phyloP scores from a whole-genome alignment of 2,329 filamentous ascomycete species.

The Lachnellula willkommii region DNA sequence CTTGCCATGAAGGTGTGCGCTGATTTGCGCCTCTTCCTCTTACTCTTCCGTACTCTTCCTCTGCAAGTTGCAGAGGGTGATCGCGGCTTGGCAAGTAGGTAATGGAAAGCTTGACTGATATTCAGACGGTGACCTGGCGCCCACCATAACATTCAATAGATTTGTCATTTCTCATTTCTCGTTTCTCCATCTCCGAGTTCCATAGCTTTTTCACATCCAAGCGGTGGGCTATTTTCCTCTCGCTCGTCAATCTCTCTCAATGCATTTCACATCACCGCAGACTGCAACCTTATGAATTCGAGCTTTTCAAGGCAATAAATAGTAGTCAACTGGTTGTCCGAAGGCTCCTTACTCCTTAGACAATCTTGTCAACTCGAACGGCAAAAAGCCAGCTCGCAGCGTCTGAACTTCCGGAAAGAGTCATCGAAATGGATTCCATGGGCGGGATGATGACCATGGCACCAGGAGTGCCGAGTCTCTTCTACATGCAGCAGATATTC shows the following conservation, averaged over 20 bases:
- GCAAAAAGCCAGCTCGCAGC: too few relatives aligned
- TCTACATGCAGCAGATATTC: slow-evolving; percentile 41
- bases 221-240: background rate
- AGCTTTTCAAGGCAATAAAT: background rate
- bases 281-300: background rate
- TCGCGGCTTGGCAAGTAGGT: slow-evolving; percentile 1
- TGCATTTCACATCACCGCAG: background rate
- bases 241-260: background rate
- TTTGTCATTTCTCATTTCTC: background rate
- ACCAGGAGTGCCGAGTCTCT: slow-evolving; percentile 35
- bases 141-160: background rate
- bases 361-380: too few relatives aligned
- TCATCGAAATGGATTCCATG: background rate
- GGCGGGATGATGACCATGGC: slow-evolving; percentile 32
- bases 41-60: background rate
- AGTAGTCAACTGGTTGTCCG: background rate
- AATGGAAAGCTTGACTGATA: background rate
- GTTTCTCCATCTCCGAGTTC: background rate
- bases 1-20: background rate
- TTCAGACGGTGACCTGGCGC: background rate
- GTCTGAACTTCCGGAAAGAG: too few relatives aligned
- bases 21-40: slow-evolving; percentile 12
- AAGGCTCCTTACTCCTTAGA: too few relatives aligned
- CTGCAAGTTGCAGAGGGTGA: background rate
- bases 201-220: background rate